These are phyloP conservation scores for Gastrolobium bilobum DNA, from an alignment of 306 rosid species.

Conservation along the genomic window DNA sequence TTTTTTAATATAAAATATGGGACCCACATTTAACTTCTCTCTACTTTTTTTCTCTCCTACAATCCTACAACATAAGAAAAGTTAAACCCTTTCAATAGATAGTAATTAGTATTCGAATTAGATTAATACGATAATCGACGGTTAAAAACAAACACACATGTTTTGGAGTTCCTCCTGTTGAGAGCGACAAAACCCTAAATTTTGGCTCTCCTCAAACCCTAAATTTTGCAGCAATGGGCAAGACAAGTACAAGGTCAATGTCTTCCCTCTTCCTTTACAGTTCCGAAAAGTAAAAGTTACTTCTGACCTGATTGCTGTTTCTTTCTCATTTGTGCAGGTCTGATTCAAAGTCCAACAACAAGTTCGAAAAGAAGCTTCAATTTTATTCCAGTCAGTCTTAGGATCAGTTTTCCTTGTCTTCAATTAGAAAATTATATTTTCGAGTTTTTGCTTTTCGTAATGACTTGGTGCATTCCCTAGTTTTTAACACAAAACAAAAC, in stretches of 20 bases:
- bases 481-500: not conserved
- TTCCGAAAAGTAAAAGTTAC: not conserved
- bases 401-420: not conserved
- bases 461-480: not conserved
- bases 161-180: no score
- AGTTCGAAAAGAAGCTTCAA: constrained; percentile 55
- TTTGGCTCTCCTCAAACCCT: constrained; percentile 8
- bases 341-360: constrained; percentile 49
- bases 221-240: constrained; percentile 53
- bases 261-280: not conserved
- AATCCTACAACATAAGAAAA: no score
- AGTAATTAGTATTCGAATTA: no score
- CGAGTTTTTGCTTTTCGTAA: not conserved
- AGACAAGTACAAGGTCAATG: constrained; percentile 41
- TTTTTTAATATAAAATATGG: no score
- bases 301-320: not conserved
- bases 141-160: no score
- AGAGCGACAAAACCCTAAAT: no score
- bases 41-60: no score
- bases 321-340: constrained; percentile 41
- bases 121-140: no score
- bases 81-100: no score
- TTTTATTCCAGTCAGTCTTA: constrained; percentile 59
- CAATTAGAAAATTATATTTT: not conserved
- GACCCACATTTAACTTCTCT: no score